These are phyloP conservation scores for Corynascus novoguineensis DNA, from an alignment of 495 filamentous ascomycete genomes.

Conservation along the genomic window DNA sequence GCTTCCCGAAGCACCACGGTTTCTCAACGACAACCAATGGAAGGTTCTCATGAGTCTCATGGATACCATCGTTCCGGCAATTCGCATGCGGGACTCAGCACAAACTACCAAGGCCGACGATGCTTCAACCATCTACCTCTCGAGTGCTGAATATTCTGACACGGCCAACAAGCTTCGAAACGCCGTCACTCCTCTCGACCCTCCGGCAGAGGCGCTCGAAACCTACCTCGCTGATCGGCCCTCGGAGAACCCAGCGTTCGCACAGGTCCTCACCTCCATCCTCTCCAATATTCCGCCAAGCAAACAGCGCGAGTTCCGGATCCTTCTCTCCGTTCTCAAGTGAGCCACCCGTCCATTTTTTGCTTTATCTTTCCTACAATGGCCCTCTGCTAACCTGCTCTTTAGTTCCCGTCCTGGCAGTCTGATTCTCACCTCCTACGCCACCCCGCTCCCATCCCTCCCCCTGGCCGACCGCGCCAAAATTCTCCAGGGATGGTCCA, in stretches of 20 bases:
- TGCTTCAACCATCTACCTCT: background rate
- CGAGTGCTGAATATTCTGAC: slow-evolving; percentile 9
- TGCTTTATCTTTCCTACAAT: background rate
- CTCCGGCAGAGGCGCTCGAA: slow-evolving; percentile 24
- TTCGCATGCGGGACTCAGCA: slow-evolving; percentile 7
- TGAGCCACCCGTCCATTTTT: slow-evolving; percentile 16
- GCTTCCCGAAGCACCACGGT: slow-evolving; percentile 3
- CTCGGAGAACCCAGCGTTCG: slow-evolving; percentile 26
- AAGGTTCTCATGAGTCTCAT: slow-evolving; percentile 20
- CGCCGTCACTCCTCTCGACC: slow-evolving; percentile 7
- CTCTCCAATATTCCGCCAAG: slow-evolving; percentile 24
- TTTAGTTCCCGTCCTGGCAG: slow-evolving; percentile 63
- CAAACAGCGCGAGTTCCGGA: slow-evolving; percentile 27
- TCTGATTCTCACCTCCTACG: slow-evolving; percentile 59
- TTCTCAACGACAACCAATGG: slow-evolving; percentile 16
- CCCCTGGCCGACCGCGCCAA: slow-evolving; percentile 54
- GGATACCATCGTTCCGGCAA: slow-evolving; percentile 17
- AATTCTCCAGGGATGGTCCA: slow-evolving; percentile 54
- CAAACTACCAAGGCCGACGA: slow-evolving; percentile 1
- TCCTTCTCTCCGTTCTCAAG: slow-evolving; percentile 29
- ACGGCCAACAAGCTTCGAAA: slow-evolving; percentile 10
- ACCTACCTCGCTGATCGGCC: slow-evolving; percentile 34
- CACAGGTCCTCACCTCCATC: slow-evolving; percentile 20
- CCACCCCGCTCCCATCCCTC: slow-evolving; percentile 57
- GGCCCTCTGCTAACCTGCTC: slow-evolving; percentile 14